Evolutionary conservation across 1,284 basidiomycete species (phyloP).

Genomic region (Sutorius eximius): DNA sequence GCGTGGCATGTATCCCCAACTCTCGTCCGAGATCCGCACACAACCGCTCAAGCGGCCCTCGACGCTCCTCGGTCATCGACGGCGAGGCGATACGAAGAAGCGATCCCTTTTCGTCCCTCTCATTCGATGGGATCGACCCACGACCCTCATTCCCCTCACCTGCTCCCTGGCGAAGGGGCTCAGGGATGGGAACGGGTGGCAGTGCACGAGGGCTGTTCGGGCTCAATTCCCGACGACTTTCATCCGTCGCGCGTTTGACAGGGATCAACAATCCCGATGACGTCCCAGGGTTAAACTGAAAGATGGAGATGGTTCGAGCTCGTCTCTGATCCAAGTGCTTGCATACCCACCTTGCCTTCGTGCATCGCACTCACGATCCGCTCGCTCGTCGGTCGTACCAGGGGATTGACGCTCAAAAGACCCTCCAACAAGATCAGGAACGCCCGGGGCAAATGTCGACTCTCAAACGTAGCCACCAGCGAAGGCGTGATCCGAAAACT

Average conservation of each 20-base stretch:
- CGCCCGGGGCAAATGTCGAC: slow-evolving; percentile 66
- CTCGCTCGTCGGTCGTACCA: slow-evolving; percentile 67
- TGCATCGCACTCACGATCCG: slow-evolving; percentile 64
- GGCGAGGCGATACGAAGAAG: slow-evolving; percentile 17
- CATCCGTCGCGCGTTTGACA: slow-evolving; percentile 17
- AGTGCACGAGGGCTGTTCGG: slow-evolving; percentile 16
- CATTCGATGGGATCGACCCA: background rate
- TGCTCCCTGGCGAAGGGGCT: slow-evolving; percentile 2
- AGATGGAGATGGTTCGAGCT: background rate
- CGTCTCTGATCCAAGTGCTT: background rate
- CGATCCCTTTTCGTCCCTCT: slow-evolving; percentile 14
- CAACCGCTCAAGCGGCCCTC: background rate
- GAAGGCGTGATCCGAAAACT: slow-evolving; percentile 62
- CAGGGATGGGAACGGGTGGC: slow-evolving; percentile 17
- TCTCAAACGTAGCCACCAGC: slow-evolving; percentile 56
- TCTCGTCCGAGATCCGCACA: slow-evolving; percentile 13
- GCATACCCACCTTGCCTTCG: slow-evolving; percentile 59
- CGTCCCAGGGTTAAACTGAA: slow-evolving; percentile 27
- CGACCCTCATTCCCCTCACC: background rate
- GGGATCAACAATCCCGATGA: slow-evolving; percentile 27
- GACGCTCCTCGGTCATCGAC: slow-evolving; percentile 1
- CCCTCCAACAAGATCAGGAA: slow-evolving; percentile 73
- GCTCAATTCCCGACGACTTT: slow-evolving; percentile 13
- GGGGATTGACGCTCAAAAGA: slow-evolving; percentile 62
- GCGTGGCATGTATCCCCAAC: slow-evolving; percentile 14